Percentiles rank a stretch among this genome's conserved stretches.
Evolutionary conservation across 140 eudicot species (phyloP).

Genomic region (Senecio squalidus): DNA sequence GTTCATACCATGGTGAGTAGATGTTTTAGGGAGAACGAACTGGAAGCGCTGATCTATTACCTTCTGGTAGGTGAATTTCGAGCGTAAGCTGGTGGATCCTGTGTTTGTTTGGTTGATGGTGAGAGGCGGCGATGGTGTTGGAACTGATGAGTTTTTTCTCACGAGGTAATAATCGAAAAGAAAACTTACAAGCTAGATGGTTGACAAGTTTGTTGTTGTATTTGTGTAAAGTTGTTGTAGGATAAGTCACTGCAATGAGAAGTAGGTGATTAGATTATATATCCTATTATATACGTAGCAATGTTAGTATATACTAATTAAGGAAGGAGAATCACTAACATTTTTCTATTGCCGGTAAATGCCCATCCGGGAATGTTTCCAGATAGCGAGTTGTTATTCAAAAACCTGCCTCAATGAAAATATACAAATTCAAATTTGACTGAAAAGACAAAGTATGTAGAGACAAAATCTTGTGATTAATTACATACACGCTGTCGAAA

Average conservation of each 20-base stretch:
- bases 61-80: too few relatives aligned
- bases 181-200: constrained; percentile 43
- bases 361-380: constrained; percentile 52
- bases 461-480: too few relatives aligned
- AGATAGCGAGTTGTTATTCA: constrained; percentile 43
- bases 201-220: constrained; percentile 29
- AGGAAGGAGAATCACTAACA: constrained; percentile 35
- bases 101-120: too few relatives aligned
- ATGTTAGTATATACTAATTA: background rate
- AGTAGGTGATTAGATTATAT: background rate
- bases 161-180: background rate
- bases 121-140: too few relatives aligned
- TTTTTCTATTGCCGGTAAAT: constrained; percentile 8
- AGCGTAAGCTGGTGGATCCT: too few relatives aligned
- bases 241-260: constrained; percentile 57
- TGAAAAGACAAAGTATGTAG: background rate
- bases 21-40: too few relatives aligned
- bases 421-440: background rate
- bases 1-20: too few relatives aligned
- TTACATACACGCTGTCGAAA: constrained; percentile 33
- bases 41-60: too few relatives aligned
- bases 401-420: constrained; percentile 34
- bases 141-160: background rate
- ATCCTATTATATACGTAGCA: too few relatives aligned
- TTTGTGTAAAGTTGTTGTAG: constrained; percentile 51